phyloP scores from a whole-genome alignment of 192 early-diverging fungal genomes.

The Physocladia obscura region DNA sequence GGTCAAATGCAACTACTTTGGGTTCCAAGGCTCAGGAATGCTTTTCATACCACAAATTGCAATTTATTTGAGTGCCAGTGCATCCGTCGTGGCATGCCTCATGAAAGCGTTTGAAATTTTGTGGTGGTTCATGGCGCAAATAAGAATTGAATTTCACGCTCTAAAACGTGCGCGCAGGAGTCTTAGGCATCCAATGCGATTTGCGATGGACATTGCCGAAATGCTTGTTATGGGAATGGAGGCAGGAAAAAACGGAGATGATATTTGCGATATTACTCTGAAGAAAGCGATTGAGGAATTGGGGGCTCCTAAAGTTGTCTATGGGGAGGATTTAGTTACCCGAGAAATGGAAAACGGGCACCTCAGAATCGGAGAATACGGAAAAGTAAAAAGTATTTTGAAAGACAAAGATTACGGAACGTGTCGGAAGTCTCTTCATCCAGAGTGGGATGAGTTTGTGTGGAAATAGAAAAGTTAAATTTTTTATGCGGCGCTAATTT shows the following conservation, averaged over 20 bases:
- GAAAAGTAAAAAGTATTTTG: conserved; percentile 11
- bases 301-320: neutral
- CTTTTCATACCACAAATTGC: conserved; percentile 5
- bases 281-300: conserved; percentile 12
- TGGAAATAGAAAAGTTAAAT: too few species aligned
- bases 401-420: conserved; percentile 13
- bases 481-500: too few species aligned
- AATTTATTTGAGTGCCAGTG: neutral
- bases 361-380: conserved; percentile 14
- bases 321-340: conserved; percentile 20
- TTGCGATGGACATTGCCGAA: conserved; percentile 18
- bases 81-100: neutral
- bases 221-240: conserved; percentile 8
- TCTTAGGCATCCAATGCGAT: conserved; percentile 11
- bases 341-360: neutral
- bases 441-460: too few species aligned
- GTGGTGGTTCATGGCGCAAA: conserved; percentile 23
- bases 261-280: conserved; percentile 4
- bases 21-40: neutral
- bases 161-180: conserved; percentile 1
- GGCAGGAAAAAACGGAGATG: neutral
- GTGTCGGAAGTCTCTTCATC: too few species aligned
- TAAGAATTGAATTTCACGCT: neutral
- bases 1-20: conserved; percentile 14
- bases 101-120: conserved; percentile 22